Base-by-base conservation (phyloP, 805 yeast species). In the Yamadazyma nakazawae region DNA sequence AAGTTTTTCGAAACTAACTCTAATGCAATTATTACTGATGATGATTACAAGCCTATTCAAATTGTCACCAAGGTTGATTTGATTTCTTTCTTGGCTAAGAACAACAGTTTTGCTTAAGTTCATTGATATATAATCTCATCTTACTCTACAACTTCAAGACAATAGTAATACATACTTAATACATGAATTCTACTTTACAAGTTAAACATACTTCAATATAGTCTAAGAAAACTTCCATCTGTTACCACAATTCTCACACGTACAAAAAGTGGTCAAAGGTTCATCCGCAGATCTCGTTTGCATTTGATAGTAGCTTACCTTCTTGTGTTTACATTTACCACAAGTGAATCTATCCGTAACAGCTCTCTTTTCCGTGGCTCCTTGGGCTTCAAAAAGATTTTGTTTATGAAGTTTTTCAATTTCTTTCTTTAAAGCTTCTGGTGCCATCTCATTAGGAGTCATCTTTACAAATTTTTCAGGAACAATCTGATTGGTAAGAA, bases 281-380 rank as follows among this genome's bases (percentile, higher is more conserved):
- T 94, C 99, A 80, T 94, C 99, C 16, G 99, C 99, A 48, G 96
- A 88, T 68, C 99, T 79, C 30, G 99, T 94, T 75, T 94, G 99
- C 85, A 94, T 79, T 72, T 94, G 99, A 68, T 91, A 92, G 66
- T 94, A 94, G 57, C 96, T 86, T 36, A 94, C 99, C 74, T 89
- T 90, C 77, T 91, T 90, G 65, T 90, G 92, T 69, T 92, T 94
- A 79, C 99, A 94, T 67, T 92, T 94, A 42, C 98, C 97, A 70
- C 99, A 94, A 1, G 96, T 85, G 66, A 94, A 94, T 66, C 98
- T 78, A 66, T 92, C 98, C 7, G 99, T 94, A 34, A 89, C 90
- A 1, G 98, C 96, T 58, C 97, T 79, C 73, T 90, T 89, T 59
- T 92, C 94, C 6, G 88, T 90, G 6, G 99, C 98, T 58, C 97